A percentile compares a stretch with the other conserved stretches of the same genome.
phyloP scores from a whole-genome alignment of 1,284 basidiomycete species.

The Prillingera fragicola region DNA sequence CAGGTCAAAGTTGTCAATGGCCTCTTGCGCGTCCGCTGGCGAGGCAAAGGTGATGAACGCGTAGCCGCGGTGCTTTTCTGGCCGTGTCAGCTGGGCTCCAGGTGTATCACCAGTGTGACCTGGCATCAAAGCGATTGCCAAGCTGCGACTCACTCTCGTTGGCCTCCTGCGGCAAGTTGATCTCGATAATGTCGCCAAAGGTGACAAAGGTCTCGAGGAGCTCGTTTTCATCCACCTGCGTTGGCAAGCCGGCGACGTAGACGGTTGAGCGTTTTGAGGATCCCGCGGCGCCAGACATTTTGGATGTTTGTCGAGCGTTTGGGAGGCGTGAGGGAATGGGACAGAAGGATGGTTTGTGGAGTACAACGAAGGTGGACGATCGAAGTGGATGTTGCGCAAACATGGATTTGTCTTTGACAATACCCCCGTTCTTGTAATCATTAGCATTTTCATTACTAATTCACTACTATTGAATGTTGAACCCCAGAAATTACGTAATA shows the following conservation, averaged over 20 bases:
- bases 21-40: conserved; percentile 46
- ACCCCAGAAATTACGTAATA: no score
- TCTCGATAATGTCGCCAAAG: conserved; percentile 48
- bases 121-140: no score
- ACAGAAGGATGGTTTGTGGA: no score
- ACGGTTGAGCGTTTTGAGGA: conserved; percentile 34
- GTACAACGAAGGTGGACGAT: no score
- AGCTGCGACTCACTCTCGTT: conserved; percentile 32
- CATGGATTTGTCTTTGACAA: no score
- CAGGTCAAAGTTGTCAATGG: conserved; percentile 49
- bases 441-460: no score
- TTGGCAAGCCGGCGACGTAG: conserved; percentile 41
- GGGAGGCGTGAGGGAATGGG: no score
- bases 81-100: neutral
- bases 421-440: no score
- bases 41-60: conserved; percentile 47
- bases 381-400: no score
- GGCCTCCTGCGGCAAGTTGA: conserved; percentile 41
- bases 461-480: no score
- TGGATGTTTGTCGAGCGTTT: no score
- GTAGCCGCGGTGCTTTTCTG: conserved; percentile 41
- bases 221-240: conserved; percentile 42
- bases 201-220: conserved; percentile 46
- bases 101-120: neutral
- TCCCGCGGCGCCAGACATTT: no score